Evolutionary conservation across 345 rosid genomes (phyloP).

Genomic region (Heritiera littoralis): DNA sequence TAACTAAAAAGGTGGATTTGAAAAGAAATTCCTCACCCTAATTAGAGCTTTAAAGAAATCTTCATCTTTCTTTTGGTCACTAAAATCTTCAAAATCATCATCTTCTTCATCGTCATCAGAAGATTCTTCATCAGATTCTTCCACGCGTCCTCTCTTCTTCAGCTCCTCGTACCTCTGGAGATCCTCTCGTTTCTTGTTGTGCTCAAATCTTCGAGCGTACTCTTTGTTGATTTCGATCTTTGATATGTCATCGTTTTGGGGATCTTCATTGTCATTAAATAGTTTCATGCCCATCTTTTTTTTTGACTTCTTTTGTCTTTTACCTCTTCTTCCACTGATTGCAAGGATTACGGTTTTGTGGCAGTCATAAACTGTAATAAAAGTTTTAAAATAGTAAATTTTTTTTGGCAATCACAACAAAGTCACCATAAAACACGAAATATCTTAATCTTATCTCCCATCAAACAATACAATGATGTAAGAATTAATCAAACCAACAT

Average conservation of each 20-base stretch:
- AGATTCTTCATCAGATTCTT: no score
- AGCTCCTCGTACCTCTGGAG: slow-evolving; percentile 56
- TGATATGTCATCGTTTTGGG: slow-evolving; percentile 25
- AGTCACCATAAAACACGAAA: background rate
- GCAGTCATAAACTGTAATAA: no score
- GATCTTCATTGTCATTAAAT: slow-evolving; percentile 48
- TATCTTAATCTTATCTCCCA: background rate
- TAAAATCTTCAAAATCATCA: no score
- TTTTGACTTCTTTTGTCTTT: background rate
- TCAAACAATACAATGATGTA: background rate
- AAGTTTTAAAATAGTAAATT: no score
- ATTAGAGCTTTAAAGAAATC: no score
- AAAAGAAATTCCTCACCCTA: no score
- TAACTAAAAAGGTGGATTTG: no score
- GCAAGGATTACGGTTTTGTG: no score
- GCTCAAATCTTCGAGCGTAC: slow-evolving; percentile 50
- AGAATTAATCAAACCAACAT: background rate
- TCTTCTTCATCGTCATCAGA: background rate
- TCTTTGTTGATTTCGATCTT: slow-evolving; percentile 53
- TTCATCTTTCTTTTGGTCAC: no score
- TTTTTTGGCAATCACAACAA: background rate
- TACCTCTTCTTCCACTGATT: background rate
- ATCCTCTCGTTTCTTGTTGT: slow-evolving; percentile 70
- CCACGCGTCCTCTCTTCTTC: slow-evolving; percentile 42
- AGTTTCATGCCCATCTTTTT: slow-evolving; percentile 41